Evolutionary conservation across 2,329 filamentous ascomycete species (phyloP).

Genomic region (Thelonectria blattea): DNA sequence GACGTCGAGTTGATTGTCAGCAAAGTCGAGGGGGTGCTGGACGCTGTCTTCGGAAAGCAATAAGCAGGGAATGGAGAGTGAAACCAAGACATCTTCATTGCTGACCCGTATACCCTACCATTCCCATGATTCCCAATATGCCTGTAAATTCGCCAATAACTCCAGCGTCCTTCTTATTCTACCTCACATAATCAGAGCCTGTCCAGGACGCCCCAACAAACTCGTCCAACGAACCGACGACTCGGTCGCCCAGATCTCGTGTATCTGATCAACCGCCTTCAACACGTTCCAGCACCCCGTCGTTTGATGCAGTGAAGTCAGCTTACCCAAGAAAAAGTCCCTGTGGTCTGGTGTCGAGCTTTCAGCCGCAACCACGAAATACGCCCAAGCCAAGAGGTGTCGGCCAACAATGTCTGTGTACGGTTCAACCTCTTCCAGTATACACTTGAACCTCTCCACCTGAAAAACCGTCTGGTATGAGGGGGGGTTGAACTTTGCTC

Average conservation of each 20-base stretch:
- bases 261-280: constrained; percentile 32
- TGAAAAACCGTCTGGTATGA: constrained; percentile 19
- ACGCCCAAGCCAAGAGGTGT: constrained; percentile 31
- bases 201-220: constrained; percentile 30
- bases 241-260: constrained; percentile 34
- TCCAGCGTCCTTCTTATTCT: background rate
- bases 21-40: constrained; percentile 4
- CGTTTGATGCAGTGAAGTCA: constrained; percentile 23
- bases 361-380: constrained; percentile 32
- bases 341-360: constrained; percentile 29
- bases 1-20: constrained; percentile 29
- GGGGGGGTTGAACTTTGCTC: constrained; percentile 28
- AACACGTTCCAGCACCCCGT: constrained; percentile 32
- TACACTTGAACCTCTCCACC: constrained; percentile 28
- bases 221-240: constrained; percentile 33
- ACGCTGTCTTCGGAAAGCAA: background rate
- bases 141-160: background rate
- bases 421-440: constrained; percentile 24
- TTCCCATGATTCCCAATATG: background rate
- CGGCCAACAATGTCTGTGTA: constrained; percentile 29
- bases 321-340: constrained; percentile 30
- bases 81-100: background rate
- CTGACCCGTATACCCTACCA: background rate
- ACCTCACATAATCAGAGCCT: constrained; percentile 33
- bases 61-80: background rate